Conservation (phyloP, 768 basidiomycete species). For the Suillus tomentosus region DNA sequence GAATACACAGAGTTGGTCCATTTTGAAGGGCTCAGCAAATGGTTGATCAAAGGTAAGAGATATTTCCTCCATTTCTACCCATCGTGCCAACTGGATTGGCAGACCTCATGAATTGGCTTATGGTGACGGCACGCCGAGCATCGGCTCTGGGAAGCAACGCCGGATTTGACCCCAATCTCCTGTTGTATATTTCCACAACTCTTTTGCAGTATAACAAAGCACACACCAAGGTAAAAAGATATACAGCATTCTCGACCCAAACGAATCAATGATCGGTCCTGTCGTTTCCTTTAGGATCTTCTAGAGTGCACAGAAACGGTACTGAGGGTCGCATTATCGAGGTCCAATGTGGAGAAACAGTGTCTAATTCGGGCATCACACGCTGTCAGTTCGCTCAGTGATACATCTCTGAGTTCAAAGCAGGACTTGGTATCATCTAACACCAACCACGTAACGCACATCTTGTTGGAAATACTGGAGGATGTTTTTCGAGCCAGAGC, state of each 20-base stretch:
- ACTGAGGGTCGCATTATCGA: slow-evolving; percentile 53
- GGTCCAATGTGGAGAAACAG: slow-evolving; percentile 37
- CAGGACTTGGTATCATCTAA: background rate
- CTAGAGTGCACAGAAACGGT: slow-evolving; percentile 58
- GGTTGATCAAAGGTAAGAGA: slow-evolving; percentile 58
- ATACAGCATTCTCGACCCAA: background rate
- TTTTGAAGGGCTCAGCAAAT: slow-evolving; percentile 49
- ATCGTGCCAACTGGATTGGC: slow-evolving; percentile 13
- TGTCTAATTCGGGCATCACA: slow-evolving; percentile 21
- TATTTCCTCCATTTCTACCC: background rate
- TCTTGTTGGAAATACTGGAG: slow-evolving; percentile 52
- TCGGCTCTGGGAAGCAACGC: slow-evolving; percentile 10
- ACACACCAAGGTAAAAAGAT: slow-evolving; percentile 50
- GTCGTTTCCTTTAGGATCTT: slow-evolving; percentile 51
- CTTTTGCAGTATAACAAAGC: slow-evolving; percentile 64
- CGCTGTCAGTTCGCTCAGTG: slow-evolving; percentile 46
- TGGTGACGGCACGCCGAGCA: slow-evolving; percentile 51
- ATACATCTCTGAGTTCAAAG: slow-evolving; percentile 30
- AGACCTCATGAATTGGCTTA: slow-evolving; percentile 63
- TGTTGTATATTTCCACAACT: slow-evolving; percentile 51
- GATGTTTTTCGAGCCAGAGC: slow-evolving; percentile 58
- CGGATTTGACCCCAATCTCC: slow-evolving; percentile 53
- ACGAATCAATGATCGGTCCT: slow-evolving; percentile 2
- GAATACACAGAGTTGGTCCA: slow-evolving; percentile 61
- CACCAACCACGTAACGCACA: slow-evolving; percentile 33